Evolutionary conservation across 352 stramenopile genomes (phyloP).

Genomic region (Peronospora destructor): DNA sequence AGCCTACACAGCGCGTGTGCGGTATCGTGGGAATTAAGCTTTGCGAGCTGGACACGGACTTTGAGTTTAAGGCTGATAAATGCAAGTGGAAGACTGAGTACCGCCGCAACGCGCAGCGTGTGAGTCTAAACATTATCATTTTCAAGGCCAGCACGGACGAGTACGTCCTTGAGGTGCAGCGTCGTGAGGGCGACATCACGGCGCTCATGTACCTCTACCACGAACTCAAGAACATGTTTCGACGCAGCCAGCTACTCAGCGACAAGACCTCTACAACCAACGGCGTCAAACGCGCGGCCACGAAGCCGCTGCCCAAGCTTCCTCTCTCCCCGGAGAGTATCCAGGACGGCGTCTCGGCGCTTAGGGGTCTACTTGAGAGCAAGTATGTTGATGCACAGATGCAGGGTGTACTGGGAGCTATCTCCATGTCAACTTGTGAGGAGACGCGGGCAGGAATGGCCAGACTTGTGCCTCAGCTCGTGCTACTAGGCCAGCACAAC

Average conservation of each 20-base stretch:
- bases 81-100: conserved; percentile 87
- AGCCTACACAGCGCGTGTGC: conserved; percentile 69
- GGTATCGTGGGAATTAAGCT: conserved; percentile 73
- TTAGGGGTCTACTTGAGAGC: conserved; percentile 70
- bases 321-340: conserved; percentile 41
- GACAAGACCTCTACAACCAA: conserved; percentile 42
- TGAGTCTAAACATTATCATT: conserved; percentile 72
- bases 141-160: conserved; percentile 67
- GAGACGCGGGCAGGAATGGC: conserved; percentile 57
- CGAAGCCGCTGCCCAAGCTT: conserved; percentile 53
- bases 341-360: conserved; percentile 45
- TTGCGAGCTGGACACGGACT: conserved; percentile 80
- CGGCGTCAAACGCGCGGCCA: conserved; percentile 60
- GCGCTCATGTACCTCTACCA: conserved; percentile 72
- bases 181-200: conserved; percentile 73
- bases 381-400: conserved; percentile 74
- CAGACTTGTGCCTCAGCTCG: conserved; percentile 56
- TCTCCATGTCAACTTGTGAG: conserved; percentile 67
- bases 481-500: conserved; percentile 56
- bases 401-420: conserved; percentile 71
- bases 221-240: conserved; percentile 73
- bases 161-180: conserved; percentile 70
- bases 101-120: conserved; percentile 51
- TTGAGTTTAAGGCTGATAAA: conserved; percentile 78
- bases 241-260: conserved; percentile 58